Conservation (phyloP, 331 rosid species). For the Cydonia oblonga region DNA sequence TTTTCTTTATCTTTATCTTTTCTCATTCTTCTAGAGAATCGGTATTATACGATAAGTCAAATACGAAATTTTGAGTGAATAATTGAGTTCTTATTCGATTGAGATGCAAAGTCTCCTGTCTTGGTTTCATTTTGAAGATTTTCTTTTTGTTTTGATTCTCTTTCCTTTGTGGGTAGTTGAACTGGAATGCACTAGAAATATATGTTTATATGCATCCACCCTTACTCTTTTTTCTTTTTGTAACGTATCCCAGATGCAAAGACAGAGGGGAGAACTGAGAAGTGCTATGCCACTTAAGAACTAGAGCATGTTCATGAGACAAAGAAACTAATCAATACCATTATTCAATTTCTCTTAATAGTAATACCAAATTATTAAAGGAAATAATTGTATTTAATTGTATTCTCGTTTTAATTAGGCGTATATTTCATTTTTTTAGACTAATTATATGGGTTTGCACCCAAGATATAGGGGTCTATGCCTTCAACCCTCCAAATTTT, state of each 20-base stretch:
- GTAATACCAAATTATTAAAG: too few relatives aligned
- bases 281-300: background rate
- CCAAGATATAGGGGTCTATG: background rate
- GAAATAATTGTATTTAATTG: too few relatives aligned
- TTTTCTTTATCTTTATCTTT: background rate
- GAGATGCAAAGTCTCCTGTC: too few relatives aligned
- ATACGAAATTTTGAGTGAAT: too few relatives aligned
- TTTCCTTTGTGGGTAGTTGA: slow-evolving; percentile 16
- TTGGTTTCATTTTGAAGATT: background rate
- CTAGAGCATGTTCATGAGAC: background rate
- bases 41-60: too few relatives aligned
- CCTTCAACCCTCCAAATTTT: background rate
- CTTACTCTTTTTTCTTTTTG: background rate
- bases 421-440: background rate
- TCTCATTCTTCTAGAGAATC: too few relatives aligned
- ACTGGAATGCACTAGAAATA: slow-evolving; percentile 19
- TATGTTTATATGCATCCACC: background rate
- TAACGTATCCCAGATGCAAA: background rate
- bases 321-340: background rate
- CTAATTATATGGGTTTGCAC: background rate
- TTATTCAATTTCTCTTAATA: background rate
- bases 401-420: background rate
- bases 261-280: background rate
- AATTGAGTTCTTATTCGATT: too few relatives aligned
- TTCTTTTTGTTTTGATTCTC: background rate